Conservation (phyloP, 1,284 basidiomycete species). For the Microbotryum silenes-acaulis region DNA sequence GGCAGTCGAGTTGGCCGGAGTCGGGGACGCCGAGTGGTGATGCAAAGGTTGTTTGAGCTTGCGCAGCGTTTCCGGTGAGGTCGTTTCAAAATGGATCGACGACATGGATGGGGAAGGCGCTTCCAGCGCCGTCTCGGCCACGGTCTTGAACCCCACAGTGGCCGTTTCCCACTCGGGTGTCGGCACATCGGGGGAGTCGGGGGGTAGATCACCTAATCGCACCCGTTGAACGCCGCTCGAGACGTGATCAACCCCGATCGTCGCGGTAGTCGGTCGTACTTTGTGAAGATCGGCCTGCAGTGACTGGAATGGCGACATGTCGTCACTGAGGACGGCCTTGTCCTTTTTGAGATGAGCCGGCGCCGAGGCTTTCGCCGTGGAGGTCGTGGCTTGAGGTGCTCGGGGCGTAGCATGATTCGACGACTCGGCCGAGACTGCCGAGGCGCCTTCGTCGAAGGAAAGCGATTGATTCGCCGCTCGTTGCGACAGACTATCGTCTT, state of each 20-base stretch:
- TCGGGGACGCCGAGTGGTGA: no score
- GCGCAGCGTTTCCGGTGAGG: no score
- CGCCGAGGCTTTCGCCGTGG: background rate
- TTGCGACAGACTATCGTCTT: conserved; percentile 1
- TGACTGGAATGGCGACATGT: conserved; percentile 19
- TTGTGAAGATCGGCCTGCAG: conserved; percentile 16
- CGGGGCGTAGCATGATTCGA: background rate
- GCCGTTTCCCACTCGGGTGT: conserved; percentile 32
- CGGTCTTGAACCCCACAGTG: conserved; percentile 9
- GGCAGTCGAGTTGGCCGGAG: background rate
- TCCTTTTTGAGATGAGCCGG: background rate
- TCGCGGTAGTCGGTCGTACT: conserved; percentile 5
- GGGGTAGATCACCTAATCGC: conserved; percentile 23
- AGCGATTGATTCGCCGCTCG: conserved; percentile 7
- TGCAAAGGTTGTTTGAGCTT: no score
- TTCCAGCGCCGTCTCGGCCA: no score
- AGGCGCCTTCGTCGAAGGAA: conserved; percentile 8
- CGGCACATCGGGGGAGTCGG: conserved; percentile 34
- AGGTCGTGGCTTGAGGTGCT: no score
- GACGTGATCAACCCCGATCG: conserved; percentile 5
- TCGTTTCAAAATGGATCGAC: background rate
- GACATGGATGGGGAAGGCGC: background rate
- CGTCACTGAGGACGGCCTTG: conserved; percentile 4
- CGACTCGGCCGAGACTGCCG: background rate
- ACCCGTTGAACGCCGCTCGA: conserved; percentile 10